A percentile compares a stretch with the other conserved stretches of the same genome.
Conservation (phyloP, 768 basidiomycete genomes). For the Boletellus ananiceps region DNA sequence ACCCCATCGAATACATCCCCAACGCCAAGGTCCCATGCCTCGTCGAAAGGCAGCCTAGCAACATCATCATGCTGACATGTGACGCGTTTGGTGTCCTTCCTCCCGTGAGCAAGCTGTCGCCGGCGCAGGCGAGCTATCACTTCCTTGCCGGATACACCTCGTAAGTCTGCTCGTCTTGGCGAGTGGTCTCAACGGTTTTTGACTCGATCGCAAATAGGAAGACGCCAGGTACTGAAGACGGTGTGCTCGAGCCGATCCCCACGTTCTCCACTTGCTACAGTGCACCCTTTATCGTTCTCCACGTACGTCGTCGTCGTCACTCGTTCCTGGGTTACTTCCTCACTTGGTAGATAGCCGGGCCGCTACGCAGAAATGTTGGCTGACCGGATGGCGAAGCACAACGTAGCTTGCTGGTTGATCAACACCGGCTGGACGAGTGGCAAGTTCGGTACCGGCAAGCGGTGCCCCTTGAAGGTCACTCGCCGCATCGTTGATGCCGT, state of each 20-base stretch:
- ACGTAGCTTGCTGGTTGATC: slow-evolving; percentile 96
- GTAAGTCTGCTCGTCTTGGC: slow-evolving; percentile 37
- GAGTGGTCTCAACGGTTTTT: neutral
- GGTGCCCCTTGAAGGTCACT: slow-evolving; percentile 95
- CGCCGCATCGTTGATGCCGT: slow-evolving; percentile 96
- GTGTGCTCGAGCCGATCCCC: slow-evolving; percentile 95
- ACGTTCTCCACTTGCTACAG: slow-evolving; percentile 99
- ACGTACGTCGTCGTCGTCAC: slow-evolving; percentile 39
- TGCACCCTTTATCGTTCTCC: slow-evolving; percentile 98
- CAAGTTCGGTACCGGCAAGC: slow-evolving; percentile 88
- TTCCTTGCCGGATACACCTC: slow-evolving; percentile 97
- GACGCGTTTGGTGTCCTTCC: slow-evolving; percentile 98
- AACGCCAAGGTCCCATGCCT: slow-evolving; percentile 93
- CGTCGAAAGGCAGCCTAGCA: slow-evolving; percentile 82
- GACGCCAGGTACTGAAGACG: slow-evolving; percentile 98
- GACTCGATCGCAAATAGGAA: slow-evolving; percentile 48
- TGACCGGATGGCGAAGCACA: slow-evolving; percentile 82
- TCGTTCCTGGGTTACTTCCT: slow-evolving; percentile 1
- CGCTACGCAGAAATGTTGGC: slow-evolving; percentile 98
- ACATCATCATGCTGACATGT: slow-evolving; percentile 96
- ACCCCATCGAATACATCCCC: slow-evolving; percentile 96
- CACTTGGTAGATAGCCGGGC: slow-evolving; percentile 51
- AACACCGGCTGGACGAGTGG: slow-evolving; percentile 98
- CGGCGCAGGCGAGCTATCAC: slow-evolving; percentile 96
- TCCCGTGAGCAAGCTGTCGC: slow-evolving; percentile 86